Percentiles rank a stretch among this genome's conserved stretches.
Evolutionary conservation across 2,329 filamentous ascomycete genomes (phyloP).

Genomic region (Didymella keratinophila): DNA sequence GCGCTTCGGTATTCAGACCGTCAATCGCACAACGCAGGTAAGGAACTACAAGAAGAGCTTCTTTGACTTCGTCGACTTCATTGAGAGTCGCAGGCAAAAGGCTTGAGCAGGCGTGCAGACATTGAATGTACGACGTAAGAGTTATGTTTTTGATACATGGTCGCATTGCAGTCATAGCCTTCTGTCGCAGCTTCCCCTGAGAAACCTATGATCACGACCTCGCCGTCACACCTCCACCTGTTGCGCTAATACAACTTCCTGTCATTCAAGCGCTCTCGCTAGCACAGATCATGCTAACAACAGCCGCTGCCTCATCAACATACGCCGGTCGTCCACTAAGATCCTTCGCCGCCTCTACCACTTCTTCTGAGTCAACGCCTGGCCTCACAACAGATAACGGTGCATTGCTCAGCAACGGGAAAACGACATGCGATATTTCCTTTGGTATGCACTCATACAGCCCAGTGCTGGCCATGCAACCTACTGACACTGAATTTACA

Average conservation of each 20-base stretch:
- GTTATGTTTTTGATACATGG: background rate
- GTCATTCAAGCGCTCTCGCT: background rate
- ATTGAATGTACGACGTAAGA: background rate
- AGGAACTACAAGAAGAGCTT: constrained; percentile 65
- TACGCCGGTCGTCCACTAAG: background rate
- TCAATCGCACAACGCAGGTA: constrained; percentile 62
- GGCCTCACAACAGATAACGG: background rate
- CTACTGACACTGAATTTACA: background rate
- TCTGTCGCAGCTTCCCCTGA: background rate
- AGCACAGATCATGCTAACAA: background rate
- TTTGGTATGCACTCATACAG: background rate
- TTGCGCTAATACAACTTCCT: background rate
- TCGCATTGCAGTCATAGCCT: background rate
- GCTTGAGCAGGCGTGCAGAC: background rate
- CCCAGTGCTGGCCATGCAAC: background rate
- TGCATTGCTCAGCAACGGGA: background rate
- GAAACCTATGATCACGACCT: background rate
- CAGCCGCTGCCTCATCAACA: background rate
- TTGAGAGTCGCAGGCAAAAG: constrained; percentile 39
- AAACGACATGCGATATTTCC: background rate
- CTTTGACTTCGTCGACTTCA: constrained; percentile 65
- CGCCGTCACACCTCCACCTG: background rate
- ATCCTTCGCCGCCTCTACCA: background rate
- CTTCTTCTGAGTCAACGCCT: background rate
- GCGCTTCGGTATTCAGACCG: constrained; percentile 65